These are phyloP conservation scores for Cystoderma amianthinum DNA, from an alignment of 768 basidiomycete genomes.

Conservation along the genomic window DNA sequence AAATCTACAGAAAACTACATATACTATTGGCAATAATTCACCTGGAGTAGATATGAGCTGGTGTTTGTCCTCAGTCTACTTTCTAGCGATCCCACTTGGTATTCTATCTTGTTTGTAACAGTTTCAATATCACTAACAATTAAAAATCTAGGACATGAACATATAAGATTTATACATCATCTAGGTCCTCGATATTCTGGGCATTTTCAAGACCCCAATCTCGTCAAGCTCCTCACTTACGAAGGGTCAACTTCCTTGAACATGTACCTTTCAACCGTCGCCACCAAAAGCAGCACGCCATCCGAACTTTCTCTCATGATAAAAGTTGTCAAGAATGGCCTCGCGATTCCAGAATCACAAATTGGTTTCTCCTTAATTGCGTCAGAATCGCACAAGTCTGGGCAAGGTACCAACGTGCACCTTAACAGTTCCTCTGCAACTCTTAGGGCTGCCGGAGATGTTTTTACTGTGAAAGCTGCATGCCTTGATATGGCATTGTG, in stretches of 20 bases:
- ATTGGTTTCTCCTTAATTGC: slow-evolving; percentile 37
- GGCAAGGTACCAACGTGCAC: slow-evolving; percentile 7
- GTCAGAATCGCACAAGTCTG: slow-evolving; percentile 14
- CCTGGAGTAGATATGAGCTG: slow-evolving; percentile 43
- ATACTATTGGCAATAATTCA: slow-evolving; percentile 51
- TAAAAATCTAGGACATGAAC: slow-evolving; percentile 64
- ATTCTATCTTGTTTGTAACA: slow-evolving; percentile 5
- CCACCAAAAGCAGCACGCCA: slow-evolving; percentile 23
- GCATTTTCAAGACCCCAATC: slow-evolving; percentile 65
- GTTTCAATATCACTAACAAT: too few relatives aligned
- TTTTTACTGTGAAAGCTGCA: slow-evolving; percentile 50
- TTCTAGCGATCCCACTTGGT: slow-evolving; percentile 58
- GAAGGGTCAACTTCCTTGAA: slow-evolving; percentile 80
- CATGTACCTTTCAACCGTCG: slow-evolving; percentile 55
- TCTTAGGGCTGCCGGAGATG: slow-evolving; percentile 36
- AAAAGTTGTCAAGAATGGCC: slow-evolving; percentile 43
- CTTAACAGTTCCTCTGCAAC: slow-evolving; percentile 7
- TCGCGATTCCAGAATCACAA: slow-evolving; percentile 29
- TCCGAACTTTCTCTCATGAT: slow-evolving; percentile 27
- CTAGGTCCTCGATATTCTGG: slow-evolving; percentile 75
- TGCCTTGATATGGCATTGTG: slow-evolving; percentile 72
- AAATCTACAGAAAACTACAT: slow-evolving; percentile 26
- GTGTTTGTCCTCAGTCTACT: slow-evolving; percentile 62
- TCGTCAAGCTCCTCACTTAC: slow-evolving; percentile 77
- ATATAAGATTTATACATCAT: slow-evolving; percentile 72